Evolutionary conservation across 139 green algal genomes (phyloP), one percentile per base, ranked within the genome.

Genomic region (Closterium sp.): DNA sequence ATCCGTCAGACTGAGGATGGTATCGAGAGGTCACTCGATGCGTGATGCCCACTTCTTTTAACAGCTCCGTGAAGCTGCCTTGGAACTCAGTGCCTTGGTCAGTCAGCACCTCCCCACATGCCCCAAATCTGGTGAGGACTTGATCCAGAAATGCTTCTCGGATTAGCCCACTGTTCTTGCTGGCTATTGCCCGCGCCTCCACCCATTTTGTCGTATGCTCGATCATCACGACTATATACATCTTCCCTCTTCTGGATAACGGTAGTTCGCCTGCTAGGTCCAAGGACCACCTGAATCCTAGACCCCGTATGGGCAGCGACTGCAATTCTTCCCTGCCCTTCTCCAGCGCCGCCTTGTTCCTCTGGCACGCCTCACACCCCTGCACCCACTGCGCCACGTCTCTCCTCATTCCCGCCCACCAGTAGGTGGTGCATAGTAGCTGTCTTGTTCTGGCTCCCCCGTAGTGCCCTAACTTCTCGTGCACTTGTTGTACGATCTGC

Each of bases 181-280:
- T 32, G 21, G 34, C 33, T 9, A 94, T 32, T 4, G 93, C 55
- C 6, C 84, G 30, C 4, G 93, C 28, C 76, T 93, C 88, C 0
- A 95, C 64, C 23, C 85, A 81, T 69, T 95, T 94, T 23, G 4
- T 87, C 31, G 94, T 93, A 23, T 93, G 76, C 38, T 96, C 91
- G 4, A 95, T 89, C 0, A 69, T 83, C 1, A 96, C 88, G 87
- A 94, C 87, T 3, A 93, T 64, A 38, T 94, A 94, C 3, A 30
- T 88, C 87, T 94, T 69, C n/a, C 89, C 85, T n/a, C 66, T 31
- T 12, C 5, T 33, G 0, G 89, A 89, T 9, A 33, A 16, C 0
- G 66, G 28, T 0, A 95, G 86, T 21, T 84, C 85, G 0, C 90
- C 91, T 7, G 43, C 89, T 16, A 93, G 30, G 28, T 94, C 91